Evolutionary conservation across 495 filamentous ascomycete species (phyloP).

Genomic region (Penicillium canariense): DNA sequence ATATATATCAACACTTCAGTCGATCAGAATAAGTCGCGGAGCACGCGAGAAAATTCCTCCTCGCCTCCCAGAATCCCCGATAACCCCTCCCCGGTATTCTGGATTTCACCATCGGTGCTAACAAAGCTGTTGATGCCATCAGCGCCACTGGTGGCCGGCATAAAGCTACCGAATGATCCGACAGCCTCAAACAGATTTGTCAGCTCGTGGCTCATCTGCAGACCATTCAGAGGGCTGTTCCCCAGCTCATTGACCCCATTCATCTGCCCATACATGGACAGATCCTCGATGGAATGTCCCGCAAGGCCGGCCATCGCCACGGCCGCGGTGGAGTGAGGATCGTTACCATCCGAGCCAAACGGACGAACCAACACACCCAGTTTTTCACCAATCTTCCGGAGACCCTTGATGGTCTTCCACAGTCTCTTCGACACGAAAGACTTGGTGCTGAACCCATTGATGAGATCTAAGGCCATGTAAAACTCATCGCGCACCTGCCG

Average conservation of each 20-base stretch:
- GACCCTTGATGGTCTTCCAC: slow-evolving; percentile 76
- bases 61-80: slow-evolving; percentile 57
- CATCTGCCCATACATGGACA: slow-evolving; percentile 52
- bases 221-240: slow-evolving; percentile 59
- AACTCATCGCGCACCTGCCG: slow-evolving; percentile 75
- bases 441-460: slow-evolving; percentile 75
- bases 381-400: slow-evolving; percentile 77
- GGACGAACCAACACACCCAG: slow-evolving; percentile 64
- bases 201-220: slow-evolving; percentile 62
- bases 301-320: slow-evolving; percentile 73
- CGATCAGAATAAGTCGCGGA: slow-evolving; percentile 62
- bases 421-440: slow-evolving; percentile 75
- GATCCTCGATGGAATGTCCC: slow-evolving; percentile 62
- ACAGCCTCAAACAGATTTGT: slow-evolving; percentile 70
- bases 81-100: slow-evolving; percentile 46
- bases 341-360: slow-evolving; percentile 39
- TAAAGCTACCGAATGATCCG: slow-evolving; percentile 53
- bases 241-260: slow-evolving; percentile 49
- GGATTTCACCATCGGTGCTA: slow-evolving; percentile 41
- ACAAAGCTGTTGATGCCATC: slow-evolving; percentile 47
- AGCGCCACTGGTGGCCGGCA: slow-evolving; percentile 32
- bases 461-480: slow-evolving; percentile 78
- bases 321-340: slow-evolving; percentile 64
- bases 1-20: not conserved
- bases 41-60: slow-evolving; percentile 61